Evolutionary conservation across 1,284 basidiomycete genomes (phyloP).

Genomic region (Cutaneotrichosporon arboriforme): DNA sequence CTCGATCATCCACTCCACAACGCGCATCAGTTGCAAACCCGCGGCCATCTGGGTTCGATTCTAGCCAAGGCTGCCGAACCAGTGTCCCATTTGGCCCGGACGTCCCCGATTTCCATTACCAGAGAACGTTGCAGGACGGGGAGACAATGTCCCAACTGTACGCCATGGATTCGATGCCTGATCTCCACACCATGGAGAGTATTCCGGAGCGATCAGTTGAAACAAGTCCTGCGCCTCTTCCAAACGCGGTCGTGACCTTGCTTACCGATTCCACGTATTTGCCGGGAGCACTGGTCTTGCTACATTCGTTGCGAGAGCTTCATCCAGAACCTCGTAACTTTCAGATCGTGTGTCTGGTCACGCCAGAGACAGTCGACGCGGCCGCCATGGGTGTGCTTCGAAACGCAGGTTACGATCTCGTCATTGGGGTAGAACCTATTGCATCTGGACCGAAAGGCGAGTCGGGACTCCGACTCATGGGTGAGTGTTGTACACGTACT

Average conservation of each 20-base stretch:
- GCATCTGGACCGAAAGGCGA: conserved; percentile 53
- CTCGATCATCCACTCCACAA: no score
- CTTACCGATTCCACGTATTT: conserved; percentile 86
- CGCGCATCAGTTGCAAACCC: no score
- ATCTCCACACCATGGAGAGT: no score
- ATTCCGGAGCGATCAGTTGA: no score
- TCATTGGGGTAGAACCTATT: conserved; percentile 86
- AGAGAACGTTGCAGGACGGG: no score
- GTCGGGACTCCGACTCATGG: conserved; percentile 68
- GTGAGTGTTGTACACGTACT: conserved; percentile 55
- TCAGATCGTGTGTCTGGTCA: conserved; percentile 86
- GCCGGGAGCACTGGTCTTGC: conserved; percentile 81
- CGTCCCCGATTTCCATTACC: no score
- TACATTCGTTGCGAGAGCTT: conserved; percentile 72
- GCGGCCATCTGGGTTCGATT: no score
- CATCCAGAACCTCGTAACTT: conserved; percentile 65
- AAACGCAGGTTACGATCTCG: conserved; percentile 67
- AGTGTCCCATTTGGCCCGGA: no score
- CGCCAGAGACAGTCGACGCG: conserved; percentile 87
- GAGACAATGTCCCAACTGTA: no score
- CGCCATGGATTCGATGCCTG: no score
- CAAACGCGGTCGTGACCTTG: conserved; percentile 74
- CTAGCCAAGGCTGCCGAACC: no score
- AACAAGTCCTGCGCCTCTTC: conserved; percentile 7
- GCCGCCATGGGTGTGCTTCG: conserved; percentile 73